phyloP scores from a whole-genome alignment of 202 grass and related monocot genomes.

The Schoenoplectus triqueter region DNA sequence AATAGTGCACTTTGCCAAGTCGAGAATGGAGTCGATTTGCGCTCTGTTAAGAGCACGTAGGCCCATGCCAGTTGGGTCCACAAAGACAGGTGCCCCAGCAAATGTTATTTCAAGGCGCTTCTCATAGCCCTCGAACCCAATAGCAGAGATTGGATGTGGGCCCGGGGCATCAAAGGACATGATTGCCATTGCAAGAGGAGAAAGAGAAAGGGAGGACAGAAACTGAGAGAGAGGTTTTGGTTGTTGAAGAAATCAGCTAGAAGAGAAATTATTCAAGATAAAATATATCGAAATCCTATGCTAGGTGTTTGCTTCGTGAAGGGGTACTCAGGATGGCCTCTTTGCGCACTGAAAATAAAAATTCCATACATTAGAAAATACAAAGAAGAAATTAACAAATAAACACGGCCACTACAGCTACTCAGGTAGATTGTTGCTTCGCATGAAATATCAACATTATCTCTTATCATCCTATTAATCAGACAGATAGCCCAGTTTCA shows the following conservation, averaged over 20 bases:
- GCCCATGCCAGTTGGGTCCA: conserved; percentile 66
- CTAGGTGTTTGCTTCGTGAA: conserved; percentile 34
- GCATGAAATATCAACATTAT: background rate
- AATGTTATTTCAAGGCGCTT: conserved; percentile 93
- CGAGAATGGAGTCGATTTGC: conserved; percentile 85
- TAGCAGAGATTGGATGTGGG: conserved; percentile 49
- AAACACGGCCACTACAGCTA: background rate
- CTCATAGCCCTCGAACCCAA: conserved; percentile 94
- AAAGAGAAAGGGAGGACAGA: conserved; percentile 16
- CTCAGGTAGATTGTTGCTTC: background rate
- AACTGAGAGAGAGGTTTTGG: conserved; percentile 49
- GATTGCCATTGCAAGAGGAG: conserved; percentile 58
- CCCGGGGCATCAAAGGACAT: conserved; percentile 34
- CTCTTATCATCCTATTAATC: background rate
- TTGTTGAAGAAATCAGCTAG: conserved; percentile 55
- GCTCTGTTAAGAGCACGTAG: conserved; percentile 60
- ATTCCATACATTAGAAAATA: conserved; percentile 35
- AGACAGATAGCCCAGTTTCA: background rate
- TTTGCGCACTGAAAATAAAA: conserved; percentile 69
- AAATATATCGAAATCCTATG: conserved; percentile 50
- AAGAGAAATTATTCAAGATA: conserved; percentile 48
- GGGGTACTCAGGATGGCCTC: conserved; percentile 86
- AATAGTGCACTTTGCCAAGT: conserved; percentile 82
- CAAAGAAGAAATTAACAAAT: background rate
- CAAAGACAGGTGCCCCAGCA: conserved; percentile 68